Conservation (phyloP, 164 flowering plant genomes). For the Aristolochia fimbriata region DNA sequence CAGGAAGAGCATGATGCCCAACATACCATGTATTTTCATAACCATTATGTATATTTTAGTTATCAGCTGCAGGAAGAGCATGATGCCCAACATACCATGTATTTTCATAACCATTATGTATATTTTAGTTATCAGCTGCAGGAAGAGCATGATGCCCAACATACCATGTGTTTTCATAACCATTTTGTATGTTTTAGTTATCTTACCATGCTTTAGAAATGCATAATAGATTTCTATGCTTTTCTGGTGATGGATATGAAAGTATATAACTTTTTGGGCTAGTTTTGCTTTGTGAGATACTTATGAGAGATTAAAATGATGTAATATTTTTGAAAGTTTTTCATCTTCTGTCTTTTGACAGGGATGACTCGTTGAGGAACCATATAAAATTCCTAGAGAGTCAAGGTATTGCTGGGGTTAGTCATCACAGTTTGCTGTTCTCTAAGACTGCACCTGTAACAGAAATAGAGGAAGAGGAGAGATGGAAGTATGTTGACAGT, state of each 20-base stretch:
- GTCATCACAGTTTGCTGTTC: slow-evolving; percentile 89
- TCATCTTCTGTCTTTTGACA: slow-evolving; percentile 11
- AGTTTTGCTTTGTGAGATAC: background rate
- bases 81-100: slow-evolving; percentile 58
- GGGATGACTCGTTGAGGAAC: slow-evolving; percentile 51
- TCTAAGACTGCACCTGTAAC: slow-evolving; percentile 72
- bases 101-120: slow-evolving; percentile 5
- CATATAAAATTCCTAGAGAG: slow-evolving; percentile 65
- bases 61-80: slow-evolving; percentile 81
- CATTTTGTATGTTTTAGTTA: too few species aligned
- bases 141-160: slow-evolving; percentile 75
- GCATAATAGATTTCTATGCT: background rate
- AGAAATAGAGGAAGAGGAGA: slow-evolving; percentile 39
- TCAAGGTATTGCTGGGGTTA: slow-evolving; percentile 84
- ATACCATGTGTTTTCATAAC: slow-evolving; percentile 37
- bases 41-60: too few species aligned
- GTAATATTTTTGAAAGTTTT: background rate
- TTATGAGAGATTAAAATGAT: background rate
- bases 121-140: slow-evolving; percentile 33
- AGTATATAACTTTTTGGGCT: too few species aligned
- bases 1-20: slow-evolving; percentile 78
- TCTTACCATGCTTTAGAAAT: slow-evolving; percentile 9
- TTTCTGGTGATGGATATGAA: background rate
- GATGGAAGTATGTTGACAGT: slow-evolving; percentile 23
- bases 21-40: slow-evolving; percentile 40